phyloP scores from a whole-genome alignment of 495 filamentous ascomycete species.

The Ramalina intermedia region DNA sequence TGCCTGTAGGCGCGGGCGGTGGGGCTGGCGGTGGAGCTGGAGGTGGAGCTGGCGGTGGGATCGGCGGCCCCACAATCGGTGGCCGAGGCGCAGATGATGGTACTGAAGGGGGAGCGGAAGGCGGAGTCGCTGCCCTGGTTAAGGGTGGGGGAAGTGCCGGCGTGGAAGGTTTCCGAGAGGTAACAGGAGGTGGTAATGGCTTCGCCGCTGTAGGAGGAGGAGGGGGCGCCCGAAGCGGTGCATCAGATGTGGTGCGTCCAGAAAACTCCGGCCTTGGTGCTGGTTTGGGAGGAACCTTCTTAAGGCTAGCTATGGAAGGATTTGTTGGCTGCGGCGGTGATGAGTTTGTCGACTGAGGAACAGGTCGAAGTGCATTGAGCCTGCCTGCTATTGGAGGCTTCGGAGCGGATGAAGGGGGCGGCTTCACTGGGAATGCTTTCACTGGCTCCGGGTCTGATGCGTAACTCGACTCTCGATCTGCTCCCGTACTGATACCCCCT shows the following conservation, averaged over 20 bases:
- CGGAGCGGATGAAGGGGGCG: constrained; percentile 39
- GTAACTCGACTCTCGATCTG: constrained; percentile 60
- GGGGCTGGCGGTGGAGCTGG: constrained; percentile 26
- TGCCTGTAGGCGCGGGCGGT: constrained; percentile 17
- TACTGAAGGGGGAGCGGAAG: constrained; percentile 29
- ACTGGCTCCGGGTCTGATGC: constrained; percentile 65
- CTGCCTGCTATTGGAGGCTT: constrained; percentile 28
- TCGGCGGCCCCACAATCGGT: constrained; percentile 26
- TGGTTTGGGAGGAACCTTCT: constrained; percentile 40
- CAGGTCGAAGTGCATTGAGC: constrained; percentile 26
- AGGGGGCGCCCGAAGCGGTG: constrained; percentile 50
- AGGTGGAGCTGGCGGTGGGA: constrained; percentile 25
- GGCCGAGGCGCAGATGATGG: constrained; percentile 33
- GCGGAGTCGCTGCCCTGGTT: constrained; percentile 25
- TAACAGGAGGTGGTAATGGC: constrained; percentile 30
- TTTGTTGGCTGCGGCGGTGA: constrained; percentile 37
- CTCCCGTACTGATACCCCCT: constrained; percentile 82
- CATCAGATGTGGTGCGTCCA: constrained; percentile 22
- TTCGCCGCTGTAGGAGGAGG: constrained; percentile 43
- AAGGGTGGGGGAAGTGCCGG: constrained; percentile 27
- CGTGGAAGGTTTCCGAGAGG: constrained; percentile 48
- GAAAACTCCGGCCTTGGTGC: constrained; percentile 37
- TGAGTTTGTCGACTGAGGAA: constrained; percentile 42
- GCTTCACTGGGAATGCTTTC: constrained; percentile 42
- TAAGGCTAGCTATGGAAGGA: constrained; percentile 43